Percentiles rank a stretch among this genome's conserved stretches.
phyloP scores from a whole-genome alignment of 1,139 yeast genomes.

The Arxiozyma slooffiae region DNA sequence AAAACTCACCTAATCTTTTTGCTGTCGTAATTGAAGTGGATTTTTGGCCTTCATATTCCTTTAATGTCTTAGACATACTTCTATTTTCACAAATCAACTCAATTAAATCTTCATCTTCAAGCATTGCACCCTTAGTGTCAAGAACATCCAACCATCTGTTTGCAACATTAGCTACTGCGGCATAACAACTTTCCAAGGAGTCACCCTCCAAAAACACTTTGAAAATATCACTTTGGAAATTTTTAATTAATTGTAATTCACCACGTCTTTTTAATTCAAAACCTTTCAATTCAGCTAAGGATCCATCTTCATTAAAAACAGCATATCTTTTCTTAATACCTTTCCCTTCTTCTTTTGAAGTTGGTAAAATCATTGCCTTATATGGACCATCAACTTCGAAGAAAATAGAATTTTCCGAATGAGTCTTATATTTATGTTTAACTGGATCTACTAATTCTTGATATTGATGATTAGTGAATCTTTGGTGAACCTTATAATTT shows the following conservation, averaged over 20 bases:
- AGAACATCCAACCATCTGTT: conserved; percentile 93
- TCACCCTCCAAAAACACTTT: conserved; percentile 82
- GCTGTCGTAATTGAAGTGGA: conserved; percentile 96
- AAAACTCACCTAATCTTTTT: conserved; percentile 79
- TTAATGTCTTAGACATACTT: conserved; percentile 86
- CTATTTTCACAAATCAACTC: conserved; percentile 93
- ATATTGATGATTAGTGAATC: conserved; percentile 89
- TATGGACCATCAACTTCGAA: conserved; percentile 99
- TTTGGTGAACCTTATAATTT: conserved; percentile 82
- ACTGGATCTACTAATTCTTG: conserved; percentile 72
- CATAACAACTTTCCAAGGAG: conserved; percentile 69
- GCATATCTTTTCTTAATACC: conserved; percentile 95
- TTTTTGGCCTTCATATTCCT: conserved; percentile 83
- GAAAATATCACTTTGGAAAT: conserved; percentile 91
- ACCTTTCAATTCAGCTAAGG: conserved; percentile 91
- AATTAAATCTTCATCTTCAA: conserved; percentile 89
- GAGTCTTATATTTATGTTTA: conserved; percentile 59
- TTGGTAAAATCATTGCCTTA: conserved; percentile 93
- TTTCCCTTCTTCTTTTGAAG: conserved; percentile 95
- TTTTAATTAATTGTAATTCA: conserved; percentile 84
- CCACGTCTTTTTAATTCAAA: conserved; percentile 96
- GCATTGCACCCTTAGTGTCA: conserved; percentile 74
- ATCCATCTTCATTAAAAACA: conserved; percentile 89
- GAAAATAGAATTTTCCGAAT: conserved; percentile 87
- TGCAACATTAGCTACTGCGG: conserved; percentile 85